phyloP scores from a whole-genome alignment of 208 protist genomes.

The Trichomonas tenax region DNA sequence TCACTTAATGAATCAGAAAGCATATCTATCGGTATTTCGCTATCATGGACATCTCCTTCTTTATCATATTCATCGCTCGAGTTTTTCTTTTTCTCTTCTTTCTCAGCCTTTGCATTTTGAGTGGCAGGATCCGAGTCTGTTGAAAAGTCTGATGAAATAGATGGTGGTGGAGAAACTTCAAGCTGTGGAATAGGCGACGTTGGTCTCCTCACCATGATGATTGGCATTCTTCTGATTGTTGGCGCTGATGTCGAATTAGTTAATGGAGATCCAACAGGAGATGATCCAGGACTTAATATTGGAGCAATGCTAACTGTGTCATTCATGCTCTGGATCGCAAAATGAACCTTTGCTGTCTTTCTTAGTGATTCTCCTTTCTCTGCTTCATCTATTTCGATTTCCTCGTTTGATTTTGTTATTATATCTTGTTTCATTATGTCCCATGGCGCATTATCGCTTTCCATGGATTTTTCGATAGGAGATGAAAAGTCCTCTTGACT shows the following conservation, averaged over 20 bases:
- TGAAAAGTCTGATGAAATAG: background rate
- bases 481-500: background rate
- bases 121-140: no score
- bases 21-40: background rate
- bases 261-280: background rate
- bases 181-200: background rate
- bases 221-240: background rate
- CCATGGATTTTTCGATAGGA: no score
- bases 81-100: background rate
- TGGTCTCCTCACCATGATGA: background rate
- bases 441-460: background rate
- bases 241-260: background rate
- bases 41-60: background rate
- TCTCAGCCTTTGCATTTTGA: background rate
- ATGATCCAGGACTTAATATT: background rate
- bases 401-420: background rate
- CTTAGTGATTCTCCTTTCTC: background rate
- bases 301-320: background rate
- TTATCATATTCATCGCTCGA: background rate
- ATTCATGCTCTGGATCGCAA: background rate
- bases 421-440: background rate
- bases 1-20: background rate
- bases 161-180: background rate
- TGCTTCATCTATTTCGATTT: background rate
- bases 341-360: background rate